phyloP scores from a whole-genome alignment of 306 rosid genomes.

The Cucurbita moschata region DNA sequence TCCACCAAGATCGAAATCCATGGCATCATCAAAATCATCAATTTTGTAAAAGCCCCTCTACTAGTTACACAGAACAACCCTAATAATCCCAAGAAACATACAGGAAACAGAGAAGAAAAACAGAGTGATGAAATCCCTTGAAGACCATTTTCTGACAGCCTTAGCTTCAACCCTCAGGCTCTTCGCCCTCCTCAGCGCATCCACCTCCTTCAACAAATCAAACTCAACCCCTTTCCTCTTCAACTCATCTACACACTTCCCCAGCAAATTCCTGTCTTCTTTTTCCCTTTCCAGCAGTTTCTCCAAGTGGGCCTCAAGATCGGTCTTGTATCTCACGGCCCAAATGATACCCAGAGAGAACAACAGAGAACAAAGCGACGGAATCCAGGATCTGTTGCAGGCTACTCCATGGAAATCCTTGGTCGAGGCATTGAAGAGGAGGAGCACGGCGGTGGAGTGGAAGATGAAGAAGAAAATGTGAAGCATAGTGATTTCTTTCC shows the following conservation, averaged over 20 bases:
- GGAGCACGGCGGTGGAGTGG: conserved; percentile 65
- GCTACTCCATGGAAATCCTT: conserved; percentile 6
- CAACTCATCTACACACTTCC: conserved; percentile 67
- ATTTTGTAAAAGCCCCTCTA: neutral
- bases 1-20: neutral
- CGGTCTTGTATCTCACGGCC: conserved; percentile 83
- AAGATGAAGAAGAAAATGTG: conserved; percentile 88
- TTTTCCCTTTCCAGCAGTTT: conserved; percentile 72
- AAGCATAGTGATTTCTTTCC: conserved; percentile 62
- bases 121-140: conserved; percentile 57
- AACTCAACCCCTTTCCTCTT: conserved; percentile 82
- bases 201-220: conserved; percentile 86
- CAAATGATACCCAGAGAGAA: conserved; percentile 68
- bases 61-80: conserved; percentile 50
- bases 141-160: conserved; percentile 68
- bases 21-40: neutral
- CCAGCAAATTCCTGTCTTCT: conserved; percentile 48
- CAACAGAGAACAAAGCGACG: conserved; percentile 52
- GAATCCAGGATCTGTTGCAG: conserved; percentile 73
- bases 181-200: conserved; percentile 82
- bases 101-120: conserved; percentile 66
- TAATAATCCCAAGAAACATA: conserved; percentile 47
- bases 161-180: conserved; percentile 59
- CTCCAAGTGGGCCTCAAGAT: conserved; percentile 65
- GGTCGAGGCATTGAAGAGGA: conserved; percentile 51